phyloP scores from a whole-genome alignment of 2,329 filamentous ascomycete species.

The Chaetomium strumarium region DNA sequence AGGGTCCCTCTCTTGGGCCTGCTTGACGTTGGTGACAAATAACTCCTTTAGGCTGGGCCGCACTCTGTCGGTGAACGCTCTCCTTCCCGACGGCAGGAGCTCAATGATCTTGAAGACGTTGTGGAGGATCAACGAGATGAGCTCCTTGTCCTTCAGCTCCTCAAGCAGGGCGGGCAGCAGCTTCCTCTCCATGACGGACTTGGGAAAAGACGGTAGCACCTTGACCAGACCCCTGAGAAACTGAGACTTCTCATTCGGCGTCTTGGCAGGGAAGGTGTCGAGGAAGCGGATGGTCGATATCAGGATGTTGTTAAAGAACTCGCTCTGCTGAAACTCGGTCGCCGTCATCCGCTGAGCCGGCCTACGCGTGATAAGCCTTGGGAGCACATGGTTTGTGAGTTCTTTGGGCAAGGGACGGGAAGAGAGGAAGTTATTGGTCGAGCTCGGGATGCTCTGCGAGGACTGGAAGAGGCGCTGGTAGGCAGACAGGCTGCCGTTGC shows the following conservation, averaged over 20 bases:
- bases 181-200: conserved; percentile 91
- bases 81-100: conserved; percentile 67
- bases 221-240: conserved; percentile 86
- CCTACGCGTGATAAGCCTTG: conserved; percentile 77
- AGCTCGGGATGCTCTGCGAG: conserved; percentile 70
- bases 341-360: conserved; percentile 84
- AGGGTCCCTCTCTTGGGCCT: conserved; percentile 67
- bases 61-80: conserved; percentile 77
- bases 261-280: conserved; percentile 87
- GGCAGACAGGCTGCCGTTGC: conserved; percentile 70
- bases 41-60: conserved; percentile 79
- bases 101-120: conserved; percentile 84
- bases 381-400: conserved; percentile 68
- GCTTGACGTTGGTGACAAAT: conserved; percentile 60
- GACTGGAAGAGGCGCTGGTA: conserved; percentile 82
- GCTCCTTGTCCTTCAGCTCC: conserved; percentile 86
- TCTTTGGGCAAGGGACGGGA: conserved; percentile 75
- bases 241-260: conserved; percentile 79
- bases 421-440: conserved; percentile 77
- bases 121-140: conserved; percentile 77
- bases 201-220: conserved; percentile 86
- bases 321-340: conserved; percentile 86
- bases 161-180: conserved; percentile 82
- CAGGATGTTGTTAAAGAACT: conserved; percentile 94
- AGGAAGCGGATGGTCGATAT: conserved; percentile 95